A percentile compares a stretch with the other conserved stretches of the same genome.
Evolutionary conservation across 805 yeast species (phyloP).

Genomic region (Hanseniaspora taiwanica): DNA sequence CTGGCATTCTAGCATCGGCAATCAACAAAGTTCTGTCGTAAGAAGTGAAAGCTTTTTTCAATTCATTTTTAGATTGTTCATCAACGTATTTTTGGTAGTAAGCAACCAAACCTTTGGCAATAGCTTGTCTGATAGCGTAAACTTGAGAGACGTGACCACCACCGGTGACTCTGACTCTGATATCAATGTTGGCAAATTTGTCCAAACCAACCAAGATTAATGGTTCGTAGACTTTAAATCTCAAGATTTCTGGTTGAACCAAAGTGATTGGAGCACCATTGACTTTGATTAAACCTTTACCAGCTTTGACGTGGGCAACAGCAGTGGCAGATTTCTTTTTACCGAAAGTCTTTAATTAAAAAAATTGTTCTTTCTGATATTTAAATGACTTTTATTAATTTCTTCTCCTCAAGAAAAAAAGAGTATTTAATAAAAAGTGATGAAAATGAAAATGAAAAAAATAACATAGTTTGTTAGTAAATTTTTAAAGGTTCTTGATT

Average conservation of each 20-base stretch:
- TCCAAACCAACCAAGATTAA: constrained; percentile 95
- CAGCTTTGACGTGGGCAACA: constrained; percentile 99
- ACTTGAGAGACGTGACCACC: constrained; percentile 99
- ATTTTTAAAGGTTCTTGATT: neutral
- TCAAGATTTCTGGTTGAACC: constrained; percentile 96
- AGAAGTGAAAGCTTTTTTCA: constrained; percentile 92
- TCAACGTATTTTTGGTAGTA: constrained; percentile 99
- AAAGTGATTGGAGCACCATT: constrained; percentile 99
- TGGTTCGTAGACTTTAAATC: constrained; percentile 99
- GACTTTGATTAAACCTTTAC: constrained; percentile 98
- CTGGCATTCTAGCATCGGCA: constrained; percentile 99
- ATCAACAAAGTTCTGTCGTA: constrained; percentile 99
- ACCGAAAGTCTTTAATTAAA: constrained; percentile 77
- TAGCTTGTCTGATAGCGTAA: constrained; percentile 99
- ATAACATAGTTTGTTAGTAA: neutral
- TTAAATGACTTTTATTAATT: too few species aligned
- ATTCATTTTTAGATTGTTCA: constrained; percentile 98
- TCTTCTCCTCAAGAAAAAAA: too few species aligned
- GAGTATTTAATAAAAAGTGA: neutral
- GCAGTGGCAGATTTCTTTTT: constrained; percentile 99
- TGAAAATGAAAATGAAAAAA: neutral
- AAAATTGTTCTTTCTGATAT: too few species aligned
- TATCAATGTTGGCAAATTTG: constrained; percentile 96
- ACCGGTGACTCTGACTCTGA: constrained; percentile 98
- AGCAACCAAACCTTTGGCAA: constrained; percentile 99